A percentile compares a stretch with the other conserved stretches of the same genome.
phyloP scores from a whole-genome alignment of 2,329 filamentous ascomycete species.

The Ceratocystis cacaofunesta region DNA sequence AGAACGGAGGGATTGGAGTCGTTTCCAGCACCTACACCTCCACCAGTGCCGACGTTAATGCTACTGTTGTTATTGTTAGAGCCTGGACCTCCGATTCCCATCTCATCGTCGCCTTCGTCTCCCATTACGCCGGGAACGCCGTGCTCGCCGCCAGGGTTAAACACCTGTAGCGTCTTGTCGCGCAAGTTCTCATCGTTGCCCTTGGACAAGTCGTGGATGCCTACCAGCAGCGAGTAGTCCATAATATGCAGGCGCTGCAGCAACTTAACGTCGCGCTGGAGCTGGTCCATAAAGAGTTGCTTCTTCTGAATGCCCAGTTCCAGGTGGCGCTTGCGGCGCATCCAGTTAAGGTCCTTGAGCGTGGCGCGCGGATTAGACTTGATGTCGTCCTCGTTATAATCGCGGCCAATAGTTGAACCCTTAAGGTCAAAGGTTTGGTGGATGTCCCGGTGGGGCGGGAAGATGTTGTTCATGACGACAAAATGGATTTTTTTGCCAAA shows the following conservation, averaged over 20 bases:
- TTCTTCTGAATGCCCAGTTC: slow-evolving; percentile 86
- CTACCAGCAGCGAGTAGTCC: slow-evolving; percentile 93
- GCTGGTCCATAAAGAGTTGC: slow-evolving; percentile 72
- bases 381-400: slow-evolving; percentile 77
- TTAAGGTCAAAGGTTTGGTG: slow-evolving; percentile 95
- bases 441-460: slow-evolving; percentile 92
- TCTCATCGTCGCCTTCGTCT: slow-evolving; percentile 37
- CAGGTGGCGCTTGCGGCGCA: slow-evolving; percentile 68
- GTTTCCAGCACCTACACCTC: background rate
- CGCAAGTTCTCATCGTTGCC: slow-evolving; percentile 92
- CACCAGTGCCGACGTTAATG: slow-evolving; percentile 31
- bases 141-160: slow-evolving; percentile 55
- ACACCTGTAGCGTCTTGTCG: slow-evolving; percentile 80
- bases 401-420: slow-evolving; percentile 84
- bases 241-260: slow-evolving; percentile 87
- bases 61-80: background rate
- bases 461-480: slow-evolving; percentile 99
- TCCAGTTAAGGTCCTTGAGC: slow-evolving; percentile 92
- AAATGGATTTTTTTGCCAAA: slow-evolving; percentile 98
- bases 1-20: slow-evolving; percentile 35
- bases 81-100: background rate
- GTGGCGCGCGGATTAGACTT: slow-evolving; percentile 83
- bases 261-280: slow-evolving; percentile 72
- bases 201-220: slow-evolving; percentile 77
- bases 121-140: slow-evolving; percentile 24